phyloP scores from a whole-genome alignment of 768 basidiomycete species.

The Tricholoma saponaceum region DNA sequence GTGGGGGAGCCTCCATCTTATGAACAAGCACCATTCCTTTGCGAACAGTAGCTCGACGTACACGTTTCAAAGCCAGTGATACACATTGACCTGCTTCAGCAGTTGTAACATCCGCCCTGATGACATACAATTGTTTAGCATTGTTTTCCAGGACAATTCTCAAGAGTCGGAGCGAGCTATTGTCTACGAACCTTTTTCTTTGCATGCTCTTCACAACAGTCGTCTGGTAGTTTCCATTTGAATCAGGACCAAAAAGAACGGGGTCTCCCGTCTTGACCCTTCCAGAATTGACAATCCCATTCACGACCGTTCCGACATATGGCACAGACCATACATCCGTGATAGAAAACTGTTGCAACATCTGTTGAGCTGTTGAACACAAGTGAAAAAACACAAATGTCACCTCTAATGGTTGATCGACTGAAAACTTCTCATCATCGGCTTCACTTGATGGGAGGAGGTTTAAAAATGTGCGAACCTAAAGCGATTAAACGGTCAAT shows the following conservation, averaged over 20 bases:
- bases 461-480: conserved; percentile 90
- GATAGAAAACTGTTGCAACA: conserved; percentile 59
- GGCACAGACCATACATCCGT: conserved; percentile 89
- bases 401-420: conserved; percentile 79
- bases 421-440: conserved; percentile 75
- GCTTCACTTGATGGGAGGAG: conserved; percentile 84
- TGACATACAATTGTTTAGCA: neutral
- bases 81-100: conserved; percentile 98
- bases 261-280: conserved; percentile 74
- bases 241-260: conserved; percentile 86
- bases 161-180: no score
- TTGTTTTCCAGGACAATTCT: neutral
- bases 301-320: conserved; percentile 80
- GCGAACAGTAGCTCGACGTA: conserved; percentile 73
- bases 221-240: conserved; percentile 81
- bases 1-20: conserved; percentile 73
- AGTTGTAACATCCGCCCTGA: conserved; percentile 70
- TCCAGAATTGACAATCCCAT: conserved; percentile 80
- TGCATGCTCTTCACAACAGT: conserved; percentile 90
- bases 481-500: neutral
- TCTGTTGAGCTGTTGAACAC: conserved; percentile 4
- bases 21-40: conserved; percentile 95
- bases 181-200: conserved; percentile 65
- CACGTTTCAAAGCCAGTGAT: conserved; percentile 86
- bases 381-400: neutral